A percentile compares a stretch with the other conserved stretches of the same genome.
phyloP scores from a whole-genome alignment of 805 yeast genomes.

The Spathaspora arborariae region DNA sequence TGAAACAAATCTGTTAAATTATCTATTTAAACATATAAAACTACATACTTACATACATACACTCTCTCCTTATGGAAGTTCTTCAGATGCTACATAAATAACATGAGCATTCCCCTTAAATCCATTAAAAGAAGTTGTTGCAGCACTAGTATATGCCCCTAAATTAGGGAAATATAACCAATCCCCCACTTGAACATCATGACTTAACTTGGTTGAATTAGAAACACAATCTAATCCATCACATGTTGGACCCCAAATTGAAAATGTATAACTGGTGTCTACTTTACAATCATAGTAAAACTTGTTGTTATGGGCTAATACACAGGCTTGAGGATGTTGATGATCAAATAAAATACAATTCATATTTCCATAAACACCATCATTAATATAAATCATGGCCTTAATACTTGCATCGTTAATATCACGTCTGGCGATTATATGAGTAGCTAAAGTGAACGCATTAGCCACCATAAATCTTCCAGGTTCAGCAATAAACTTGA shows the following conservation, averaged over 20 bases:
- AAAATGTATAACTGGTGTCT: constrained; percentile 38
- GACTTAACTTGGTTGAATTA: constrained; percentile 46
- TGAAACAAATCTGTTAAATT: no score
- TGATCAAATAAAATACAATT: constrained; percentile 93
- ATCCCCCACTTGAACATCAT: constrained; percentile 75
- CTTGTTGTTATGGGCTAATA: constrained; percentile 52
- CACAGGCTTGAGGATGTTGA: constrained; percentile 69
- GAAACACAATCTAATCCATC: constrained; percentile 90
- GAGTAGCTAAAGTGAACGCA: constrained; percentile 80
- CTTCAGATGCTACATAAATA: constrained; percentile 45
- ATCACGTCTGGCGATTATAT: constrained; percentile 81
- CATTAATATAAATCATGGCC: constrained; percentile 84
- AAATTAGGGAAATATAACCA: constrained; percentile 82
- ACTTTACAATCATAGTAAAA: constrained; percentile 34
- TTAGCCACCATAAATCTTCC: constrained; percentile 86
- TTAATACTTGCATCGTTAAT: constrained; percentile 20
- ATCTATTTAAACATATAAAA: no score
- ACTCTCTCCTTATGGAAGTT: neutral
- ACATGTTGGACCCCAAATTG: constrained; percentile 98
- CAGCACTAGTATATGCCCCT: constrained; percentile 93
- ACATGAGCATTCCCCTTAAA: constrained; percentile 61
- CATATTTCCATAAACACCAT: constrained; percentile 94
- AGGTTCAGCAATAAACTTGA: constrained; percentile 80
- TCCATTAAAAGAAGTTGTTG: constrained; percentile 92
- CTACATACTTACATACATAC: no score